Evolutionary conservation across 2,329 filamentous ascomycete species (phyloP).

Genomic region (Penicillium hesseltinei): DNA sequence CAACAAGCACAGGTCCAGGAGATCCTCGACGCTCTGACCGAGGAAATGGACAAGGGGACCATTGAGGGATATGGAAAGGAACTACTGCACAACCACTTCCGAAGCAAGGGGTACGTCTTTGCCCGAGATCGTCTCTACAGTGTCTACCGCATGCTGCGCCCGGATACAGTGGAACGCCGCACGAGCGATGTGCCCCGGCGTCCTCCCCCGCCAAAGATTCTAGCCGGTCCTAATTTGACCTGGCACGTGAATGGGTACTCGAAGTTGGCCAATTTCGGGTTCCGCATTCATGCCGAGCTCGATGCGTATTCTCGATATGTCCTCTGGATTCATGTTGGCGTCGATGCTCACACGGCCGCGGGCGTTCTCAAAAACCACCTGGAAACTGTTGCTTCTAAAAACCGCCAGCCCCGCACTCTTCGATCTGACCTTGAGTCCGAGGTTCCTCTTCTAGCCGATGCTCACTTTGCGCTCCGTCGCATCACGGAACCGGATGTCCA

Average conservation of each 20-base stretch:
- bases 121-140: slow-evolving; percentile 16
- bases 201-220: slow-evolving; percentile 10
- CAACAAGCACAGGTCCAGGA: slow-evolving; percentile 10
- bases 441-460: slow-evolving; percentile 8
- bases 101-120: slow-evolving; percentile 12
- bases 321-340: slow-evolving; percentile 20
- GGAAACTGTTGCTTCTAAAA: slow-evolving; percentile 2
- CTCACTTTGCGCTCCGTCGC: slow-evolving; percentile 7
- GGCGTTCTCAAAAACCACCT: slow-evolving; percentile 21
- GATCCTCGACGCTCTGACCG: slow-evolving; percentile 6
- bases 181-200: slow-evolving; percentile 8
- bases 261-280: slow-evolving; percentile 19
- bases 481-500: slow-evolving; percentile 2
- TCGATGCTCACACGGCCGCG: slow-evolving; percentile 12
- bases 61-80: slow-evolving; percentile 16
- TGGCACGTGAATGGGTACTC: slow-evolving; percentile 23
- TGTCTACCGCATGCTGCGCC: slow-evolving; percentile 10
- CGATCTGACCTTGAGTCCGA: slow-evolving; percentile 10
- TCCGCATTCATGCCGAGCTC: slow-evolving; percentile 25
- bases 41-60: slow-evolving; percentile 10
- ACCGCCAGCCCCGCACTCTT: slow-evolving; percentile 11
- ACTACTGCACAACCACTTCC: slow-evolving; percentile 13
- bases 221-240: slow-evolving; percentile 20
- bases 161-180: slow-evolving; percentile 6
- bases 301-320: slow-evolving; percentile 24